These are phyloP conservation scores for Neonectria neomacrospora DNA, from an alignment of 2,329 filamentous ascomycete genomes.

Conservation along the genomic window DNA sequence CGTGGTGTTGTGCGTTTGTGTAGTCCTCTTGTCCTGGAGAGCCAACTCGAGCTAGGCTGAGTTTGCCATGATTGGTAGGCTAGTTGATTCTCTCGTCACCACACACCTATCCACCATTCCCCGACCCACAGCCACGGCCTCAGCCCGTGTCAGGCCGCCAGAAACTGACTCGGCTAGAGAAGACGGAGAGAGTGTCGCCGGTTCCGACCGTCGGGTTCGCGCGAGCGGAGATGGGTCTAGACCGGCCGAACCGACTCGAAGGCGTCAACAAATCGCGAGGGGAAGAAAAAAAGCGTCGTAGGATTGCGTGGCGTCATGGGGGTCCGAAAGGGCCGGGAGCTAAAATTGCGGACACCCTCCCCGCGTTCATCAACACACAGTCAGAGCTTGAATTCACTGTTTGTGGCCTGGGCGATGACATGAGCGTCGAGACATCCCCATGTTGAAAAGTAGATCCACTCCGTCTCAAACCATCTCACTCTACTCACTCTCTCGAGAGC, in stretches of 20 bases:
- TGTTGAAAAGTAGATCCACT: neutral
- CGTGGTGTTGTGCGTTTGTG: neutral
- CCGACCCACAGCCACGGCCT: neutral
- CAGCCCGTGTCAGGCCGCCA: neutral
- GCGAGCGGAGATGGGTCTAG: neutral
- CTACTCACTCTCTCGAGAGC: slow-evolving; percentile 19
- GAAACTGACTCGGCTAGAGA: neutral
- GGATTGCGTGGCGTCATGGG: neutral
- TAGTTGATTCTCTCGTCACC: neutral
- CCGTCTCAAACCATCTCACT: slow-evolving; percentile 9
- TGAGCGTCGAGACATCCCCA: neutral
- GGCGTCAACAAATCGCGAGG: neutral
- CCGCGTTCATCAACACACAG: neutral
- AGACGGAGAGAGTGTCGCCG: neutral
- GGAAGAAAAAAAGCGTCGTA: neutral
- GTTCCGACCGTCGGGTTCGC: neutral
- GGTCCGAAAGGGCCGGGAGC: neutral
- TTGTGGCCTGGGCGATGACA: neutral
- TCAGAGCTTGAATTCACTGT: neutral
- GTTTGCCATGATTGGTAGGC: neutral
- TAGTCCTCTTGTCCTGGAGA: neutral
- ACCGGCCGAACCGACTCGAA: neutral
- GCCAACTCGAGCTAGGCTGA: neutral
- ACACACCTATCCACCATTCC: neutral
- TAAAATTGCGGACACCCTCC: slow-evolving; percentile 7